phyloP scores from a whole-genome alignment of 257 asterid species.

The Catharanthus roseus region DNA sequence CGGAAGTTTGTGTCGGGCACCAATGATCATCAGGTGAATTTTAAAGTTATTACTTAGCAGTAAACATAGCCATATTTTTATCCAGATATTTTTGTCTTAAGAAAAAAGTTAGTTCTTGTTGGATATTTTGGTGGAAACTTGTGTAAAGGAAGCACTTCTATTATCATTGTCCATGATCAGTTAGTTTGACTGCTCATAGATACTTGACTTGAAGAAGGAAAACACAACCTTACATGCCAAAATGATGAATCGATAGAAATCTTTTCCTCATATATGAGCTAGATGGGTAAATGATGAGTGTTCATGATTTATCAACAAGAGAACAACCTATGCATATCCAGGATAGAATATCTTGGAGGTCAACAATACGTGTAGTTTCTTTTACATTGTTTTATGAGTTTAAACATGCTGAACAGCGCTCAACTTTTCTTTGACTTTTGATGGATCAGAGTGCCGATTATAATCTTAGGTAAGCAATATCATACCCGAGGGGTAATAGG shows the following conservation, averaged over 20 bases:
- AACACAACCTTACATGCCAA: neutral
- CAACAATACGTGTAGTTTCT: neutral
- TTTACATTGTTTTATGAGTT: neutral
- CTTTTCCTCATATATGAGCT: neutral
- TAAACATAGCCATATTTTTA: neutral
- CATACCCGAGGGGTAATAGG: neutral
- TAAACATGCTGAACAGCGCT: neutral
- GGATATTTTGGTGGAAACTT: neutral
- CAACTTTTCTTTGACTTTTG: neutral
- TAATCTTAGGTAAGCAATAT: neutral
- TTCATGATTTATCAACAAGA: neutral
- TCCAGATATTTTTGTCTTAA: neutral
- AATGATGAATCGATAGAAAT: neutral
- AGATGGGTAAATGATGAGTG: too few relatives aligned
- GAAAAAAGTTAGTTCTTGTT: neutral
- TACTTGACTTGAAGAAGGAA: neutral
- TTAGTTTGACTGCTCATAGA: neutral
- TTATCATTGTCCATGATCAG: neutral
- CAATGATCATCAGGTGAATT: slow-evolving; percentile 67
- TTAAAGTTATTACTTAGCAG: neutral
- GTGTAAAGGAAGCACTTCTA: neutral
- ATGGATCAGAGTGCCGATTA: neutral
- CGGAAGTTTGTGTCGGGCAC: slow-evolving; percentile 88
- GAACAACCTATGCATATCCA: neutral
- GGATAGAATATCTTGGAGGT: neutral